Evolutionary conservation across 2,329 filamentous ascomycete species (phyloP), one percentile per base, ranked within the genome.

Genomic region (Neofusicoccum sp.): DNA sequence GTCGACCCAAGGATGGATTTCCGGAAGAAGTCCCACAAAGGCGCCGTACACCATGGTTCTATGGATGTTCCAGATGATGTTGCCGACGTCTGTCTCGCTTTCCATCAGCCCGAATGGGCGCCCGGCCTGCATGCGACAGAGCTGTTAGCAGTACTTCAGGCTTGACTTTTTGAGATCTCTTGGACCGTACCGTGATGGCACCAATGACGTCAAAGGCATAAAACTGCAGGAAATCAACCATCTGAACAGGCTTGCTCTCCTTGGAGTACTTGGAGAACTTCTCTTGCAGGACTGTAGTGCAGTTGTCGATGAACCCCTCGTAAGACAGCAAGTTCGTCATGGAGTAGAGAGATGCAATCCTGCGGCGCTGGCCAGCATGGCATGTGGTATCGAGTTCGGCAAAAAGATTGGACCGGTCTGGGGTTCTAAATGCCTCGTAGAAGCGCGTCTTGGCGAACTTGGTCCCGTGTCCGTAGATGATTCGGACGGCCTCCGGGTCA

Each of bases 181-280:
- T n/a, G n/a, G n/a, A n/a, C n/a, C n/a, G n/a, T n/a, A 77, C 77
- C 0, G 79, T 82, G 24, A 84, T 80, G 34, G 79, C 74, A 0
- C 80, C 80, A 31, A 85, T 82, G 1, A 83, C 79, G 49, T 83
- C 79, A 44, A 81, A 80, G 0, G 78, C 79, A 60, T 78, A 82
- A 63, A 71, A 81, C 63, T 81, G 79, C 28, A 81, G 68, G n/a
- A n/a, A n/a, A n/a, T n/a, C n/a, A n/a, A n/a, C n/a, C n/a, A n/a
- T n/a, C n/a, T n/a, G n/a, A n/a, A n/a, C n/a, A n/a, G n/a, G n/a
- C n/a, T n/a, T n/a, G n/a, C n/a, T n/a, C n/a, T n/a, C n/a, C n/a
- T n/a, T n/a, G n/a, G n/a, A n/a, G n/a, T n/a, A n/a, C n/a, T n/a
- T n/a, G n/a, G n/a, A n/a, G n/a, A 54, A 30, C 36, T 38, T 43